Evolutionary conservation across 2,329 filamentous ascomycete genomes (phyloP).

Genomic region (Paecilomyces niveus): DNA sequence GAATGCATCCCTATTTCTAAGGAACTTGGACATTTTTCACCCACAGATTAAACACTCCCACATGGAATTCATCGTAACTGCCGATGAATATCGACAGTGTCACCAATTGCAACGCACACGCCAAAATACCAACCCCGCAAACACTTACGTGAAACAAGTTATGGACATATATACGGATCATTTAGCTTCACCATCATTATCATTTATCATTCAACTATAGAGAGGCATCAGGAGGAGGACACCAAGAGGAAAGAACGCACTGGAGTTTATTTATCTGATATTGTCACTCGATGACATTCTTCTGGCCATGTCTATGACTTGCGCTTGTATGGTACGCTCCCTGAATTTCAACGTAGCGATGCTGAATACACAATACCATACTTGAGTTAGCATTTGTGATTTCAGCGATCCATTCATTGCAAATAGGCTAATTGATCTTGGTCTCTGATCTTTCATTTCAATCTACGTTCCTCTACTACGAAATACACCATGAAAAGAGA

Average conservation of each 20-base stretch:
- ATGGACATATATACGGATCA: neutral
- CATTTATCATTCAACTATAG: neutral
- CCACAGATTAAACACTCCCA: neutral
- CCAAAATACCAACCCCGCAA: neutral
- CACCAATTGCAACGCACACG: neutral
- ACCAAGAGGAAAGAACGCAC: neutral
- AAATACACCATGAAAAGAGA: neutral
- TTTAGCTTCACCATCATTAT: neutral
- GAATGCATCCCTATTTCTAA: neutral
- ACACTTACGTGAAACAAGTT: neutral
- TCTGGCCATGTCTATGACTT: neutral
- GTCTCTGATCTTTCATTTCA: too few relatives aligned
- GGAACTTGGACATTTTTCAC: neutral
- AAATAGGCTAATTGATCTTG: too few relatives aligned
- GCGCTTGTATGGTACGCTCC: neutral
- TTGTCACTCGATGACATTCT: neutral
- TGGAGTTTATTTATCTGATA: neutral
- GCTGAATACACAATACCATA: neutral
- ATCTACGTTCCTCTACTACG: neutral
- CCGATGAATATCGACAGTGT: neutral
- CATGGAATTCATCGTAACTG: too few relatives aligned
- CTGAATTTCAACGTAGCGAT: neutral
- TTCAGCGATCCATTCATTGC: too few relatives aligned
- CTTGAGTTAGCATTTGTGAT: neutral
- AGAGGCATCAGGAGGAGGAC: neutral